phyloP scores from a whole-genome alignment of 2,329 filamentous ascomycete genomes.

The Hypoxylon sp. region DNA sequence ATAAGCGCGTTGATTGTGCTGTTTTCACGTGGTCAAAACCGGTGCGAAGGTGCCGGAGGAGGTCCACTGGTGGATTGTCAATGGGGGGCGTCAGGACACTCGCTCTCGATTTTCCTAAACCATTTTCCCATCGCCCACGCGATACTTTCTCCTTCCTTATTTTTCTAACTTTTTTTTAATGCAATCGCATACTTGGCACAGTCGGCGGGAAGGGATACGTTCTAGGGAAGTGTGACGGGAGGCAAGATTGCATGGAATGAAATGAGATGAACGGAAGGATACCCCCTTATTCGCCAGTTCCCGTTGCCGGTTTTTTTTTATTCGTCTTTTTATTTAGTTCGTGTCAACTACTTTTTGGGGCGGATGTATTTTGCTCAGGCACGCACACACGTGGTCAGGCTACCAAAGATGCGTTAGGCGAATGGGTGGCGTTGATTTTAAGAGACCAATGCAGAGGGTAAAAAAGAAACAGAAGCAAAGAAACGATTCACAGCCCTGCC shows the following conservation, averaged over 20 bases:
- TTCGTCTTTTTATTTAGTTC: constrained; percentile 45
- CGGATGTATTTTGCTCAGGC: constrained; percentile 41
- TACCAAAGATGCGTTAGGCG: constrained; percentile 47
- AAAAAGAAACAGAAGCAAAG: constrained; percentile 44
- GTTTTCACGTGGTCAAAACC: constrained; percentile 42
- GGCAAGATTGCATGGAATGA: constrained; percentile 55
- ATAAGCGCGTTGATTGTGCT: constrained; percentile 50
- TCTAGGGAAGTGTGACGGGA: constrained; percentile 42
- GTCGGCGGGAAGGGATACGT: constrained; percentile 44
- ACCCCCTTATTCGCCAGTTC: constrained; percentile 54
- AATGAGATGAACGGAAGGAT: constrained; percentile 56
- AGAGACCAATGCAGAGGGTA: constrained; percentile 38
- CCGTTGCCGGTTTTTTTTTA: constrained; percentile 41
- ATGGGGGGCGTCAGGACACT: constrained; percentile 54
- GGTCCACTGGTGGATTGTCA: constrained; percentile 47
- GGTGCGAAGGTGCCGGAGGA: constrained; percentile 43
- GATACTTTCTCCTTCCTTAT: constrained; percentile 50
- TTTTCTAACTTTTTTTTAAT: constrained; percentile 38
- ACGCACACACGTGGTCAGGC: constrained; percentile 49
- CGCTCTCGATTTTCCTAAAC: constrained; percentile 56
- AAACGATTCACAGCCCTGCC: constrained; percentile 45
- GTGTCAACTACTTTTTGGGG: constrained; percentile 52
- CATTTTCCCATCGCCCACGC: constrained; percentile 54
- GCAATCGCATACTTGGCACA: constrained; percentile 49
- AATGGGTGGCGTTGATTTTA: constrained; percentile 44